Percentiles rank a stretch among this genome's conserved stretches.
Evolutionary conservation across 345 rosid genomes (phyloP).

Genomic region (Aegle marmelos): DNA sequence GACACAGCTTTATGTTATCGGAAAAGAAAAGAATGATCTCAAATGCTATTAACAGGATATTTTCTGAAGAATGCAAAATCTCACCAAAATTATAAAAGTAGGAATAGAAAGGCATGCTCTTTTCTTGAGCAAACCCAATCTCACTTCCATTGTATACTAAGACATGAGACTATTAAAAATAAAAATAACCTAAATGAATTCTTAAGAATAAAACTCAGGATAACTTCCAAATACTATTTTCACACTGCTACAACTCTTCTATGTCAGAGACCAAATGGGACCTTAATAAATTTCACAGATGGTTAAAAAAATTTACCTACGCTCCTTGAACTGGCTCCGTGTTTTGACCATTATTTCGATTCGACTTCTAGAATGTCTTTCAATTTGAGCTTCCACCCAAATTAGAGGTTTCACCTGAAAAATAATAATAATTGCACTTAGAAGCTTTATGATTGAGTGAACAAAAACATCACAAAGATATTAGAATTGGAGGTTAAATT

Average conservation of each 20-base stretch:
- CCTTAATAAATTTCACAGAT: not conserved
- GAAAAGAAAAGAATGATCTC: not conserved
- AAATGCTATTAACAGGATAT: not conserved
- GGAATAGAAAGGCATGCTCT: not conserved
- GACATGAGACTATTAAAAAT: not conserved
- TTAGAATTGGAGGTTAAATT: not conserved
- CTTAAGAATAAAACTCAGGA: not conserved
- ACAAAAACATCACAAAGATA: not conserved
- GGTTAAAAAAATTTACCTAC: constrained; percentile 40
- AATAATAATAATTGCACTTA: constrained; percentile 6
- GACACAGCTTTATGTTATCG: not conserved
- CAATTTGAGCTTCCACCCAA: constrained; percentile 79
- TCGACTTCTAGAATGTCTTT: constrained; percentile 71
- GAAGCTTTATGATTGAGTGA: not conserved
- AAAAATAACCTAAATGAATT: not conserved
- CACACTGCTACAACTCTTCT: not conserved
- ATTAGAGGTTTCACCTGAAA: constrained; percentile 68
- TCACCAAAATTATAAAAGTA: not conserved
- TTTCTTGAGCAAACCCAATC: not conserved
- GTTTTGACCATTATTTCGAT: constrained; percentile 67
- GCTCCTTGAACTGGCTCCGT: constrained; percentile 70
- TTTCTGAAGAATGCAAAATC: not conserved
- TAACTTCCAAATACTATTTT: not conserved
- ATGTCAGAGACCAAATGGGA: not conserved
- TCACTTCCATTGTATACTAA: not conserved